These are phyloP conservation scores for sorghum (Sorghum bicolor) DNA, from an alignment of 176 grass and related monocot species.

Conservation along the genomic window DNA sequence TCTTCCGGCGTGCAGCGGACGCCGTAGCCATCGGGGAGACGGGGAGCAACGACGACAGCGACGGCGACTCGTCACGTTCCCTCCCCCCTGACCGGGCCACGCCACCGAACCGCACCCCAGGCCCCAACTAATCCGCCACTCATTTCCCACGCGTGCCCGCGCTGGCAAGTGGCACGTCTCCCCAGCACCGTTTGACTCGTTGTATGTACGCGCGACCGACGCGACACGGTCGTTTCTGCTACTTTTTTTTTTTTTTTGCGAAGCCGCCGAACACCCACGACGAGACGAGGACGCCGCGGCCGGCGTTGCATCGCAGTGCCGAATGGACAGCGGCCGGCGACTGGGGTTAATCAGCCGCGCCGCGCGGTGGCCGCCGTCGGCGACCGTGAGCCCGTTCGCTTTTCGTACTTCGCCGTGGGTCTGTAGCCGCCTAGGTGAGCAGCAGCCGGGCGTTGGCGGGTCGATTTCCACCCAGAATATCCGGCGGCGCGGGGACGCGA, in stretches of 20 bases:
- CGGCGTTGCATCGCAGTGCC: too few relatives aligned
- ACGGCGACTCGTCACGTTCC: background rate
- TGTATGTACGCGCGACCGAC: too few relatives aligned
- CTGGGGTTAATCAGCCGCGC: too few relatives aligned
- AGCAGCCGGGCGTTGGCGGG: background rate
- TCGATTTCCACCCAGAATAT: background rate
- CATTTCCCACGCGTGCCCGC: background rate
- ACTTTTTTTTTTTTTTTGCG: too few relatives aligned
- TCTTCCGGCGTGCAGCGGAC: background rate
- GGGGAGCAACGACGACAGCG: background rate
- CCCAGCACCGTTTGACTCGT: too few relatives aligned
- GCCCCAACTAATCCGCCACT: background rate
- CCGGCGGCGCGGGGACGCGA: background rate
- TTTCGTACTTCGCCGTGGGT: background rate
- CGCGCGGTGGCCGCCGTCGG: too few relatives aligned
- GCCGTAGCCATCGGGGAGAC: conserved; percentile 2
- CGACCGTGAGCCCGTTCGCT: too few relatives aligned
- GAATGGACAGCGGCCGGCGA: too few relatives aligned
- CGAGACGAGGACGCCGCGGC: too few relatives aligned
- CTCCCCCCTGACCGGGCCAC: conserved; percentile 23
- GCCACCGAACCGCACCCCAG: conserved; percentile 23
- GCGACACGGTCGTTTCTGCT: too few relatives aligned
- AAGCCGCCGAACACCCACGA: too few relatives aligned
- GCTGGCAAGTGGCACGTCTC: background rate
- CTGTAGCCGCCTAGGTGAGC: background rate